Conservation (phyloP, 306 rosid genomes). For the Arachis hypogaea region DNA sequence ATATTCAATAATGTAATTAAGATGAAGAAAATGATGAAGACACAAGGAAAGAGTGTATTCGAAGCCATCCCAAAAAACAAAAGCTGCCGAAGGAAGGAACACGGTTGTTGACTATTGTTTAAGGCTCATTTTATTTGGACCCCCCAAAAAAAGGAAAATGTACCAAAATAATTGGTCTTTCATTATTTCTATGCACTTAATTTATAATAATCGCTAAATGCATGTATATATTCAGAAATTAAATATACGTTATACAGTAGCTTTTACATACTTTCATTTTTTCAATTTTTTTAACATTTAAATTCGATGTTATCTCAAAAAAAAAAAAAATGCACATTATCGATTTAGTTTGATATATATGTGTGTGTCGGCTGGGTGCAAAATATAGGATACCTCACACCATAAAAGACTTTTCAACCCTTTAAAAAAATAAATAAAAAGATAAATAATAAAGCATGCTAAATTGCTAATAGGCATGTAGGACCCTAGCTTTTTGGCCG, state of each 20-base stretch:
- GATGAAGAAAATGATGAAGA: conserved; percentile 5
- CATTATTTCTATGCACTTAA: too few species aligned
- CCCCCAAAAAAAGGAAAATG: too few species aligned
- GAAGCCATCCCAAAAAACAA: conserved; percentile 20
- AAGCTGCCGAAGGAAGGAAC: neutral
- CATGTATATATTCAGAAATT: too few species aligned
- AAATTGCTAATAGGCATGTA: neutral
- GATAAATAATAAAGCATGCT: conserved; percentile 5
- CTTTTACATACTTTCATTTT: too few species aligned
- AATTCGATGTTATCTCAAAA: too few species aligned
- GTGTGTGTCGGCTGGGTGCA: conserved; percentile 28
- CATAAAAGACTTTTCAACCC: conserved; percentile 6
- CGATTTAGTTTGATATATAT: neutral
- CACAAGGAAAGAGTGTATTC: conserved; percentile 3
- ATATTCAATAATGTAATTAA: conserved; percentile 20
- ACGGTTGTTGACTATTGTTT: conserved; percentile 23
- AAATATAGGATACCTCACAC: conserved; percentile 32
- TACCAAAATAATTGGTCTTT: too few species aligned
- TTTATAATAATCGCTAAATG: too few species aligned
- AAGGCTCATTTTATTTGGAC: conserved; percentile 3
- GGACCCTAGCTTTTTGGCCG: conserved; percentile 17
- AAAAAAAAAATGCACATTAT: neutral
- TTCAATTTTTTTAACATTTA: too few species aligned
- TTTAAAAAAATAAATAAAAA: neutral
- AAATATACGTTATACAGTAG: too few species aligned